Conservation (phyloP, 306 rosid species). For the Castanea crenata region DNA sequence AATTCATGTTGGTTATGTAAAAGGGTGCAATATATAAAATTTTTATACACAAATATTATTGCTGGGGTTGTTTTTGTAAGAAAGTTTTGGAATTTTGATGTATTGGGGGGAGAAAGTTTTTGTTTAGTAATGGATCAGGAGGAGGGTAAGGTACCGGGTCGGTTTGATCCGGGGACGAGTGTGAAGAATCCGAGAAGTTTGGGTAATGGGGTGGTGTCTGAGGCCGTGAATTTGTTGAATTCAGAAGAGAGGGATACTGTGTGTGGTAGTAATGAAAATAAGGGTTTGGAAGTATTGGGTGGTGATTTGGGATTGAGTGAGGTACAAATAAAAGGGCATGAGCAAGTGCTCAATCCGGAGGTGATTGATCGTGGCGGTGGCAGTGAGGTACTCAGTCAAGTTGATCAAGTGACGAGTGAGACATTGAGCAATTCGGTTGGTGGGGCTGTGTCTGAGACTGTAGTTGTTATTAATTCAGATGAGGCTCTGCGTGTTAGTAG, state of each 20-base stretch:
- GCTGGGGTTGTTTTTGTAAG: slow-evolving; percentile 20
- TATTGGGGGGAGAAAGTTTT: slow-evolving; percentile 22
- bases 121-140: slow-evolving; percentile 47
- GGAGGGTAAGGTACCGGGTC: slow-evolving; percentile 28
- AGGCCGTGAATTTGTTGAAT: slow-evolving; percentile 28
- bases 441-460: slow-evolving; percentile 43
- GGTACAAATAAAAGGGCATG: slow-evolving; percentile 22
- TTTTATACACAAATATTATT: slow-evolving; percentile 1
- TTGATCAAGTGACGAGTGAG: slow-evolving; percentile 46
- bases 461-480: slow-evolving; percentile 47
- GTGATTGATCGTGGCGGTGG: slow-evolving; percentile 20
- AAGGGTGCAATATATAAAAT: slow-evolving; percentile 1
- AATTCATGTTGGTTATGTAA: slow-evolving; percentile 15
- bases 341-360: slow-evolving; percentile 13
- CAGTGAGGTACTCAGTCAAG: slow-evolving; percentile 23
- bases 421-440: slow-evolving; percentile 34
- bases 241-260: slow-evolving; percentile 15
- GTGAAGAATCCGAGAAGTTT: slow-evolving; percentile 28
- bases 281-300: slow-evolving; percentile 22
- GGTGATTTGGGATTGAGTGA: slow-evolving; percentile 33
- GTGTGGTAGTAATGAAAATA: slow-evolving; percentile 22
- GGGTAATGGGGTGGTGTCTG: slow-evolving; percentile 42
- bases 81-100: slow-evolving; percentile 11
- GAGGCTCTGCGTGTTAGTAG: slow-evolving; percentile 28
- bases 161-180: slow-evolving; percentile 30